Conservation (phyloP, 129 eudicot genomes). For the Flaveria ramosissima region DNA sequence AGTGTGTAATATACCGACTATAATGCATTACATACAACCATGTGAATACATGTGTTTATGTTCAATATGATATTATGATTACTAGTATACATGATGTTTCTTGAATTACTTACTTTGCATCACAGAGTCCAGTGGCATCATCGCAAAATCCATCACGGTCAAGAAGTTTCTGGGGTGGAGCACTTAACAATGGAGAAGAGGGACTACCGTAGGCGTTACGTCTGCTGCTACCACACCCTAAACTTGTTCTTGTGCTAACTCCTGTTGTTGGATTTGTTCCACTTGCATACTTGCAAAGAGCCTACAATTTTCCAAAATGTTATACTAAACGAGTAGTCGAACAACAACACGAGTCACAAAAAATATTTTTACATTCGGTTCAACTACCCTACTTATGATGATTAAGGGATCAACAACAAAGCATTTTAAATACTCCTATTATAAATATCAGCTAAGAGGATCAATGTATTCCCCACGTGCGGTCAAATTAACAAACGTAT, state of each 20-base stretch:
- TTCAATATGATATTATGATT: not conserved
- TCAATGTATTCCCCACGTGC: too few species aligned
- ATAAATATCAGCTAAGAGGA: too few species aligned
- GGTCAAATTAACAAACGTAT: too few species aligned
- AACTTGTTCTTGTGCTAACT: constrained; percentile 83
- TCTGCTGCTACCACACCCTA: constrained; percentile 89
- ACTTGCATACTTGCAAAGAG: constrained; percentile 97
- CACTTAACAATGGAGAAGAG: constrained; percentile 93
- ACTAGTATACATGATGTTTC: not conserved
- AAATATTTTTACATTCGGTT: too few species aligned
- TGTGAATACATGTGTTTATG: not conserved
- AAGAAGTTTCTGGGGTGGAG: constrained; percentile 85
- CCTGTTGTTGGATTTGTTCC: constrained; percentile 94
- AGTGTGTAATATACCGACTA: not conserved
- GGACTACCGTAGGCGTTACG: constrained; percentile 94
- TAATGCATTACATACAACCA: not conserved
- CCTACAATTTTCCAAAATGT: constrained; percentile 46
- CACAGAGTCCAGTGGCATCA: constrained; percentile 80
- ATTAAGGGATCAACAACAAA: too few species aligned
- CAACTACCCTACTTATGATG: too few species aligned
- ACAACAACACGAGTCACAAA: not conserved
- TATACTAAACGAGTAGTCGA: too few species aligned
- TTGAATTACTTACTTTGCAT: constrained; percentile 44
- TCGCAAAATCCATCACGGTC: constrained; percentile 97
- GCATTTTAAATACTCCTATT: too few species aligned